These are phyloP conservation scores for Fraxinus latifolia DNA, from an alignment of 305 asterid genomes.

Conservation along the genomic window DNA sequence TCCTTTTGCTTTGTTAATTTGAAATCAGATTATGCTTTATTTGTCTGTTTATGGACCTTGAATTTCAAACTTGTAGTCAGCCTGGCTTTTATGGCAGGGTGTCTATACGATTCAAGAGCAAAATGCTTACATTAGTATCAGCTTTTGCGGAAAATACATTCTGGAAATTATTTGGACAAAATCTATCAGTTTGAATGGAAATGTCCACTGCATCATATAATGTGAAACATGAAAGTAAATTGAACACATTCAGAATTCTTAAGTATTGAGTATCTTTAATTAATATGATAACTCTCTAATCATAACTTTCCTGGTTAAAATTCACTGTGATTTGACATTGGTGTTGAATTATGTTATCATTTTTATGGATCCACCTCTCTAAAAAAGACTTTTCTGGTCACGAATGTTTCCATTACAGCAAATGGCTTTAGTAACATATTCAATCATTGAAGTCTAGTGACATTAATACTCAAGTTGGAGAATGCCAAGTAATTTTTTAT, in stretches of 20 bases:
- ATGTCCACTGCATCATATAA: conserved; percentile 2
- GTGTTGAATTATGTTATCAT: neutral
- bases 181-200: neutral
- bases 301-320: neutral
- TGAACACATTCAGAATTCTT: neutral
- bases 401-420: neutral
- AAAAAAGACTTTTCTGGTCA: neutral
- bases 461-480: neutral
- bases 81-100: neutral
- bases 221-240: conserved; percentile 1
- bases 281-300: neutral
- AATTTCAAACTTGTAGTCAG: conserved; percentile 8
- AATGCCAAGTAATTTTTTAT: neutral
- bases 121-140: neutral
- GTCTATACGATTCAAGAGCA: neutral
- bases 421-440: neutral
- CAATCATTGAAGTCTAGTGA: neutral
- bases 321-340: neutral
- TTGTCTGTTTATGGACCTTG: conserved; percentile 14
- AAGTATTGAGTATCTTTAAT: neutral
- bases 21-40: conserved; percentile 11
- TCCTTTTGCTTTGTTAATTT: conserved; percentile 16
- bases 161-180: neutral
- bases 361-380: neutral
- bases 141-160: conserved; percentile 10